Base-by-base conservation (phyloP, 2,329 filamentous ascomycete species). In the Ascosphaera pollenicola region DNA sequence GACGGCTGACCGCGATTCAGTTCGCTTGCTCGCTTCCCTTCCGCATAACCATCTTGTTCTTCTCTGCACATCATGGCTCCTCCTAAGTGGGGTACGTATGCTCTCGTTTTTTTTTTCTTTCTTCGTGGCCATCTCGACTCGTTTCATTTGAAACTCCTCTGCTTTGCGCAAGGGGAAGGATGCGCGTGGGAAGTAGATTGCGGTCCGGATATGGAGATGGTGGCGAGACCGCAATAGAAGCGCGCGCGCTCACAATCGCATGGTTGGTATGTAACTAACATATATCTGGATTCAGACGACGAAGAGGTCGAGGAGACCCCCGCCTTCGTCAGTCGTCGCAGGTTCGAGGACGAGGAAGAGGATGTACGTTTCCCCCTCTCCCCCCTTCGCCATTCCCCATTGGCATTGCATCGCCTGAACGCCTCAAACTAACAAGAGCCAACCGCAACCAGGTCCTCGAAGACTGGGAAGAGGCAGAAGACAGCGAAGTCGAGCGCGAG, bases 401-500 rank as follows among this genome's bases (percentile, higher is more conserved):
- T 16, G 17, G 8, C 17, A 35, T 17, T 7, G n/a, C 32, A 5
- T 16, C 32, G 32, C 15, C 13, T n/a, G 17, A 11, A 19, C 17
- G 15, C 24, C 5, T 16, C 36, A 21, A 16, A 39, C 17, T 35
- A 36, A 38, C 40, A 42, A 30, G 13, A 18, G n/a, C n/a, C n/a
- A n/a, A n/a, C n/a, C n/a, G n/a, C n/a, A n/a, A 35, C 42, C 46
- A 93, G 78, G 82, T 95, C 41, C 72, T 94, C 53, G 89, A 98
- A 43, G 87, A 82, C 26, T 98, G 89, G 89, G 85, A 95, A 53
- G 87, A 82, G 42, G 85, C 81, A 49, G 89, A 95, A 54, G 89
- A 98, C 63, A 93, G 84, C 44, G 89, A 98, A 52, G 87, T 76
- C 50, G 89, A 98, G 66, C 80, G 84, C 51, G 85, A 94, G 61